Evolutionary conservation across 1,139 yeast species (phyloP).

Genomic region (Hemisphaericaspora subhashii): DNA sequence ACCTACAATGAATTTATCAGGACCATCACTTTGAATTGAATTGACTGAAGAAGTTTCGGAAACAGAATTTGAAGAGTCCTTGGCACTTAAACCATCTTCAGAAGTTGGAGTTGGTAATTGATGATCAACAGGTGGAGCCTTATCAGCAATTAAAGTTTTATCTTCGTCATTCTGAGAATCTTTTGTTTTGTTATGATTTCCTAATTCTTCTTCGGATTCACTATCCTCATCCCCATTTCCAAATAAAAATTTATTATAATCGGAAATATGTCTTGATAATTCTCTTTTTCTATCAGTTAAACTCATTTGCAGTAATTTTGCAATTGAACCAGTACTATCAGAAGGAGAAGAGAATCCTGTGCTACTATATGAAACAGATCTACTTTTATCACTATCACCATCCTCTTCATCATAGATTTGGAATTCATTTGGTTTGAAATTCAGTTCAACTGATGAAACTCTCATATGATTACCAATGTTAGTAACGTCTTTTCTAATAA

Average conservation of each 20-base stretch:
- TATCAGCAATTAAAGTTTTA: constrained; percentile 7
- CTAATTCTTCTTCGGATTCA: constrained; percentile 13
- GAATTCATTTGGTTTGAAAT: constrained; percentile 24
- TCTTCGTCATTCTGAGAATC: constrained; percentile 4
- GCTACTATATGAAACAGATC: not conserved
- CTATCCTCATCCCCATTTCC: constrained; percentile 23
- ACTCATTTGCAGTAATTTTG: not conserved
- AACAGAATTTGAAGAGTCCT: constrained; percentile 24
- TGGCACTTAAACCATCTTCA: constrained; percentile 17
- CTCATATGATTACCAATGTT: constrained; percentile 12
- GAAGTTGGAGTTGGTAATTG: constrained; percentile 20
- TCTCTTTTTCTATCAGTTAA: constrained; percentile 6
- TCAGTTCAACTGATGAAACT: constrained; percentile 26
- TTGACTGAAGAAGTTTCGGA: constrained; percentile 32
- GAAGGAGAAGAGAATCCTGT: not conserved
- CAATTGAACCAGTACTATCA: not conserved
- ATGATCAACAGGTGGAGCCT: constrained; percentile 3
- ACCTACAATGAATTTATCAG: constrained; percentile 35
- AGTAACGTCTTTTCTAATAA: constrained; percentile 5
- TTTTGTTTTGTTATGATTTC: constrained; percentile 5
- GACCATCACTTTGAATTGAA: constrained; percentile 41
- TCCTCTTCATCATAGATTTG: constrained; percentile 14
- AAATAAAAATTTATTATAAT: constrained; percentile 33
- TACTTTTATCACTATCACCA: constrained; percentile 6
- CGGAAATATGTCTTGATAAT: constrained; percentile 30